These are phyloP conservation scores for Suillus lakei DNA, from an alignment of 768 basidiomycete genomes.

Conservation along the genomic window DNA sequence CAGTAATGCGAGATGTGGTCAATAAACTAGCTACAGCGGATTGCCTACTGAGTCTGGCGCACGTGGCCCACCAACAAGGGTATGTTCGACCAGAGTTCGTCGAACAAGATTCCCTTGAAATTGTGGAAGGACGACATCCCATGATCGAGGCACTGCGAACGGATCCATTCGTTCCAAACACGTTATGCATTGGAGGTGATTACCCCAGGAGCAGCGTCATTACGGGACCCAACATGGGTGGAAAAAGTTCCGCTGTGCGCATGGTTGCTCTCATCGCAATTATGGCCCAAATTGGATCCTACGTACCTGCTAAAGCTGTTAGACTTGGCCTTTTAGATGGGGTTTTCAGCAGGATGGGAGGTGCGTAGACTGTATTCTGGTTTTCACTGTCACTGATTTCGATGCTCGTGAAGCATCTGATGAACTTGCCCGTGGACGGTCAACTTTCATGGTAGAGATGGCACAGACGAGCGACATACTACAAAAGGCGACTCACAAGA, in stretches of 20 bases:
- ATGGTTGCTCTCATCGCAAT: constrained; percentile 79
- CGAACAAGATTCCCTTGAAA: constrained; percentile 68
- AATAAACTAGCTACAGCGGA: constrained; percentile 85
- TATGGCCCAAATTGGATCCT: constrained; percentile 89
- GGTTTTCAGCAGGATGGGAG: constrained; percentile 89
- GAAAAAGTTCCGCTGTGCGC: constrained; percentile 83
- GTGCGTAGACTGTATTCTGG: constrained; percentile 42
- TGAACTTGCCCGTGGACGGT: constrained; percentile 83
- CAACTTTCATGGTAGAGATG: constrained; percentile 98
- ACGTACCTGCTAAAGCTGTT: constrained; percentile 82
- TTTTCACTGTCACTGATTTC: constrained; percentile 8
- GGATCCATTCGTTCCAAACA: constrained; percentile 89
- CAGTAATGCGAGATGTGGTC: constrained; percentile 71
- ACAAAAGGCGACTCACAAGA: constrained; percentile 69
- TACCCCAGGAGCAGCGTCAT: constrained; percentile 66
- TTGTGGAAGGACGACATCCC: constrained; percentile 88
- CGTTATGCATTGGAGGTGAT: constrained; percentile 63
- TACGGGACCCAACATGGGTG: constrained; percentile 88
- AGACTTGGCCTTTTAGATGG: constrained; percentile 83
- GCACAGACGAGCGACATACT: constrained; percentile 92
- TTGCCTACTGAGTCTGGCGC: constrained; percentile 85
- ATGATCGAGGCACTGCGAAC: constrained; percentile 83
- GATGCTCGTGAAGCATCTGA: constrained; percentile 66
- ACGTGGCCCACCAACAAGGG: constrained; percentile 73
- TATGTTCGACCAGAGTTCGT: constrained; percentile 82